Evolutionary conservation across 164 flowering plant genomes (phyloP).

Genomic region (Nymphaea thermarum): DNA sequence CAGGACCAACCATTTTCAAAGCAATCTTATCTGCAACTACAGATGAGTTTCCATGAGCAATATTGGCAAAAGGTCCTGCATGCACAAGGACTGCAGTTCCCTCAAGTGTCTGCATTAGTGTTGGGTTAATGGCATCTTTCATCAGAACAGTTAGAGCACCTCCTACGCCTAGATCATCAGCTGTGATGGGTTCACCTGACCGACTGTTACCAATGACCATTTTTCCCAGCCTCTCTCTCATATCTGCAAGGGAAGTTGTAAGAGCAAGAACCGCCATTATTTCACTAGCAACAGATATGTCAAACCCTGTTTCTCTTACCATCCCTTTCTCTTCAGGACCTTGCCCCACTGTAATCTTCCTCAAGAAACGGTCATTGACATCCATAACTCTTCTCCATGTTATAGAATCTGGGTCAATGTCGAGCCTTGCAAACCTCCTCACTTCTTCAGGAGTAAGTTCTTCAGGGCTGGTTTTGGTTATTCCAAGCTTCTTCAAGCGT

Average conservation of each 20-base stretch:
- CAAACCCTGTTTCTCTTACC: conserved; percentile 97
- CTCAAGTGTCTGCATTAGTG: conserved; percentile 97
- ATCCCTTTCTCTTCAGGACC: conserved; percentile 98
- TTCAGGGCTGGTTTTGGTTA: conserved; percentile 63
- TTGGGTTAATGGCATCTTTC: conserved; percentile 98
- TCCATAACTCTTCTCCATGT: conserved; percentile 99
- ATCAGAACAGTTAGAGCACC: conserved; percentile 94
- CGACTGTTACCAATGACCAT: conserved; percentile 95
- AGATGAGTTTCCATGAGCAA: conserved; percentile 98
- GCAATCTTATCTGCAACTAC: conserved; percentile 96
- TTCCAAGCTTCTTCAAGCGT: conserved; percentile 83
- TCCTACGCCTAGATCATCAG: conserved; percentile 96
- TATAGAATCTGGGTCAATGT: conserved; percentile 76
- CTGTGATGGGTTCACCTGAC: conserved; percentile 89
- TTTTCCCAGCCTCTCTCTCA: conserved; percentile 93
- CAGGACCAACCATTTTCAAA: conserved; percentile 79
- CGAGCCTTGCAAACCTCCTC: conserved; percentile 81
- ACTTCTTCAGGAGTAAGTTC: conserved; percentile 83
- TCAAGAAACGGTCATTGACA: conserved; percentile 88
- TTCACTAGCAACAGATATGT: conserved; percentile 99
- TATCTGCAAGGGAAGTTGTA: conserved; percentile 81
- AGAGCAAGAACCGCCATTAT: conserved; percentile 99
- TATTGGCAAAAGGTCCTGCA: conserved; percentile 99
- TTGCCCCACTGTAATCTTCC: conserved; percentile 86
- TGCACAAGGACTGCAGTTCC: conserved; percentile 98